A percentile compares a stretch with the other conserved stretches of the same genome.
Evolutionary conservation across 2,329 filamentous ascomycete species (phyloP).

Genomic region (Whalleya microplaca): DNA sequence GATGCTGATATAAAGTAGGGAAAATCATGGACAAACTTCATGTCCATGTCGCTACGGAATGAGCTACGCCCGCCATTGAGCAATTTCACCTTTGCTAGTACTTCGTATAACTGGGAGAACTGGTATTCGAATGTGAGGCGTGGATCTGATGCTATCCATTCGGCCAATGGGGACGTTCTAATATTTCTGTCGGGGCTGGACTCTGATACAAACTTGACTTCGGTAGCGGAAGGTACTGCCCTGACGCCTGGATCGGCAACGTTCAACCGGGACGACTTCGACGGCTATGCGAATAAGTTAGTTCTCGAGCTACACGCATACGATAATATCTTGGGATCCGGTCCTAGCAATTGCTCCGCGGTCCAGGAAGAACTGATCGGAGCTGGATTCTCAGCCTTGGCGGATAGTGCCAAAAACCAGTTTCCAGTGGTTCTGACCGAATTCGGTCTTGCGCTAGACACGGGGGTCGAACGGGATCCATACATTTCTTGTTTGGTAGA

Average conservation of each 20-base stretch:
- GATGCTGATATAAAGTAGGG: conserved; percentile 31
- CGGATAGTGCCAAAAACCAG: conserved; percentile 40
- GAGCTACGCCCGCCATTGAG: conserved; percentile 51
- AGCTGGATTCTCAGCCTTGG: conserved; percentile 56
- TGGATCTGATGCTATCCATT: conserved; percentile 56
- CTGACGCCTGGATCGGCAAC: conserved; percentile 48
- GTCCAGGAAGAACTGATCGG: conserved; percentile 50
- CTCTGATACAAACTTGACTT: conserved; percentile 56
- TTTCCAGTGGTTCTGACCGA: conserved; percentile 57
- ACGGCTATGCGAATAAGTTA: conserved; percentile 54
- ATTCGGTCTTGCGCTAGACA: conserved; percentile 56
- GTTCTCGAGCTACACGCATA: conserved; percentile 66
- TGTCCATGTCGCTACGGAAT: conserved; percentile 56
- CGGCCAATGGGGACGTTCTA: conserved; percentile 52
- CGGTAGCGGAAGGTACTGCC: conserved; percentile 52
- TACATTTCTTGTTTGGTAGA: conserved; percentile 56
- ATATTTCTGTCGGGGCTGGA: conserved; percentile 62
- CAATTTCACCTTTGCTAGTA: conserved; percentile 32
- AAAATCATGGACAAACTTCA: conserved; percentile 52
- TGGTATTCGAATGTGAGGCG: conserved; percentile 56
- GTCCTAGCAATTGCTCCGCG: conserved; percentile 48
- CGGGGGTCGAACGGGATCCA: conserved; percentile 46
- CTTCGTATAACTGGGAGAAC: conserved; percentile 56
- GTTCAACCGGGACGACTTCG: conserved; percentile 52
- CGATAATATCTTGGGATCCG: conserved; percentile 43